Conservation (phyloP, 805 yeast genomes). For the Sugiyamaella chiloensis region DNA sequence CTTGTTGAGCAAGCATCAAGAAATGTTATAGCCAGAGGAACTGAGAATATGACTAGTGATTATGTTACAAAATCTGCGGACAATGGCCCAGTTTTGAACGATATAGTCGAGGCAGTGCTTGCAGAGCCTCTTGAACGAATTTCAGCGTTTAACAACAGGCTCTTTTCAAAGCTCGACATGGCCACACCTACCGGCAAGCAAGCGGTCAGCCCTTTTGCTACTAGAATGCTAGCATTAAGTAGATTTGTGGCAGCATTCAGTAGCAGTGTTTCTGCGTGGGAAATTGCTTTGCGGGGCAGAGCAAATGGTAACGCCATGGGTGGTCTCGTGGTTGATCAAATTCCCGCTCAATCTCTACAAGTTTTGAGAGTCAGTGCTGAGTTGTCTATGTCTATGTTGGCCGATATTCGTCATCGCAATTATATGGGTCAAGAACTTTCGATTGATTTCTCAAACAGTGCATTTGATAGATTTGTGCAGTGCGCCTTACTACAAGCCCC, state of each 20-base stretch:
- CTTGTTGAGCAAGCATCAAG: neutral
- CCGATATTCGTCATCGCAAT: neutral
- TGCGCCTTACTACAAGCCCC: conserved; percentile 9
- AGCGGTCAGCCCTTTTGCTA: neutral
- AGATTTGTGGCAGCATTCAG: conserved; percentile 33
- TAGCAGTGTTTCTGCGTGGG: conserved; percentile 60
- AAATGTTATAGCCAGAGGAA: neutral
- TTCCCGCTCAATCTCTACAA: conserved; percentile 60
- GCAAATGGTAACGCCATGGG: conserved; percentile 32
- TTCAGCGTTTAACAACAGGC: neutral
- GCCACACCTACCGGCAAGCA: neutral
- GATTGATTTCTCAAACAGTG: conserved; percentile 4
- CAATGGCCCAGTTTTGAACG: neutral
- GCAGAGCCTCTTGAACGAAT: neutral
- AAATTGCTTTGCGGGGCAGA: conserved; percentile 59
- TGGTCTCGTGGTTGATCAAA: conserved; percentile 50
- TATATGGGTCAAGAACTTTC: neutral
- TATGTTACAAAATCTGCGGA: neutral
- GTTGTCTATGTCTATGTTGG: conserved; percentile 15
- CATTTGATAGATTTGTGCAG: conserved; percentile 5
- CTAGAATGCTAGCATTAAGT: neutral
- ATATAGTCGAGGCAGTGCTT: neutral
- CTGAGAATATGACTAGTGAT: neutral
- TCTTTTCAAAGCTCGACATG: neutral
- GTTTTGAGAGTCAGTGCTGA: conserved; percentile 52